Conservation (phyloP, 1,284 basidiomycete species). For the Cryptococcus amylolentus region DNA sequence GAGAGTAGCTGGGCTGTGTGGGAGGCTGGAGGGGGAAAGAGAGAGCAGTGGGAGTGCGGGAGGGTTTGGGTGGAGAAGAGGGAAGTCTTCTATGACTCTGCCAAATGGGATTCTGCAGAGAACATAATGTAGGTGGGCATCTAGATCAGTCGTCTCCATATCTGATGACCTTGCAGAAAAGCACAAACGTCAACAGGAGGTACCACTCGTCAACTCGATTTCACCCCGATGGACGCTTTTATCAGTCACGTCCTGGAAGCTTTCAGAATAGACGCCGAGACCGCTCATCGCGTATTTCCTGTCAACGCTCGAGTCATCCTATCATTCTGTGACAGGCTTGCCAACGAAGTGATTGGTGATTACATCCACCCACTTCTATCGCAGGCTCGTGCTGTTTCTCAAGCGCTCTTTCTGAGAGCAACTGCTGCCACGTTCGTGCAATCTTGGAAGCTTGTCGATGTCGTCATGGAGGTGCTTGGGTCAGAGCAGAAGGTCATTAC, state of each 20-base stretch:
- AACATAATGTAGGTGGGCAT: conserved; percentile 70
- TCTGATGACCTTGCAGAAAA: conserved; percentile 21
- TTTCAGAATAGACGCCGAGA: conserved; percentile 68
- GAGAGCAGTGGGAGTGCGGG: conserved; percentile 81
- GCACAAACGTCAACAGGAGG: conserved; percentile 29
- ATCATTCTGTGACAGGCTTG: conserved; percentile 43
- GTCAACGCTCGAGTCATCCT: conserved; percentile 50
- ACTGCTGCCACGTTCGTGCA: conserved; percentile 86
- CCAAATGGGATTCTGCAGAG: conserved; percentile 70
- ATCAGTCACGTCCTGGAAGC: conserved; percentile 67
- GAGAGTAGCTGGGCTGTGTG: conserved; percentile 80
- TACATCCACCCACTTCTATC: conserved; percentile 76
- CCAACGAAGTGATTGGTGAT: conserved; percentile 64
- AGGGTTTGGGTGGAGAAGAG: conserved; percentile 90
- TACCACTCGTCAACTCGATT: conserved; percentile 58
- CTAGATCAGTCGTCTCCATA: neutral
- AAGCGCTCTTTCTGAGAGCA: conserved; percentile 74
- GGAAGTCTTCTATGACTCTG: conserved; percentile 86
- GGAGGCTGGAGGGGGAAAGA: conserved; percentile 41
- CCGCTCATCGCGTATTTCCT: conserved; percentile 83
- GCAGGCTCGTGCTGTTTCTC: conserved; percentile 69
- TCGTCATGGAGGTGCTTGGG: conserved; percentile 55
- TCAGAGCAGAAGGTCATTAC: conserved; percentile 43
- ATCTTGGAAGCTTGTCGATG: conserved; percentile 78
- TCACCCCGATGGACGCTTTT: conserved; percentile 89